Base-by-base conservation (phyloP, 2,329 filamentous ascomycete genomes). In the Aspergillus versicolor region DNA sequence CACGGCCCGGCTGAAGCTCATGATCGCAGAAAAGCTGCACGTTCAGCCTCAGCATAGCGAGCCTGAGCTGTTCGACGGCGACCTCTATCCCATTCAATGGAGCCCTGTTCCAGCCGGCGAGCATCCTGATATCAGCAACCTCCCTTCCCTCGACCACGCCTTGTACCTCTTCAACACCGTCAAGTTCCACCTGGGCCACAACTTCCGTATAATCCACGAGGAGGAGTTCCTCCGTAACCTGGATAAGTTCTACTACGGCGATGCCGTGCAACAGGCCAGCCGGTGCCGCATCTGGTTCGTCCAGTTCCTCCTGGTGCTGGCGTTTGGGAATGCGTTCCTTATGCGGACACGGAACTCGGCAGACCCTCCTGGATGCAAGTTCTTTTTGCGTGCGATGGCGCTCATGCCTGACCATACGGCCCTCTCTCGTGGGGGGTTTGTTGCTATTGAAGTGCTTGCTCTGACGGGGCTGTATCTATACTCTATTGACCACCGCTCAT, bases 131-230 rank as follows among this genome's bases (percentile, higher is more conserved):
- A 65, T 67, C 7, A 66, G 72, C 13, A 67, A 73, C n/a, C 67
- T 84, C 15, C 82, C 82, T 0, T 81, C 78, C 1, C 70, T 79
- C 0, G 81, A 84, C 62, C 77, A 80, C 61, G 79, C 80, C 4
- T 69, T 81, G 4, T 84, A 80, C 54, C 66, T 84, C 3, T 79
- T 84, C 69, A 83, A 82, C 58, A 78, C 80, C 0, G 81, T 84
- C 56, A 83, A 84, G 54, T 84, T 84, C 43, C 80, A 83, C 57
- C 82, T 81, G 54, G 77, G 78, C 3, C 81, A 82, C 30, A 65
- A 84, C 3, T 82, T 82, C 22, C 81, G 83, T 48, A 68, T 84
- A 2, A 82, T 84, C 43, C 81, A 85, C 22, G 82, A 84, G 52
- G 70, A 77, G 13, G 72, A 70, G 2, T 84, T 65, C 54, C 7